Conservation (phyloP, 345 rosid species). For the Lepidium sativum region DNA sequence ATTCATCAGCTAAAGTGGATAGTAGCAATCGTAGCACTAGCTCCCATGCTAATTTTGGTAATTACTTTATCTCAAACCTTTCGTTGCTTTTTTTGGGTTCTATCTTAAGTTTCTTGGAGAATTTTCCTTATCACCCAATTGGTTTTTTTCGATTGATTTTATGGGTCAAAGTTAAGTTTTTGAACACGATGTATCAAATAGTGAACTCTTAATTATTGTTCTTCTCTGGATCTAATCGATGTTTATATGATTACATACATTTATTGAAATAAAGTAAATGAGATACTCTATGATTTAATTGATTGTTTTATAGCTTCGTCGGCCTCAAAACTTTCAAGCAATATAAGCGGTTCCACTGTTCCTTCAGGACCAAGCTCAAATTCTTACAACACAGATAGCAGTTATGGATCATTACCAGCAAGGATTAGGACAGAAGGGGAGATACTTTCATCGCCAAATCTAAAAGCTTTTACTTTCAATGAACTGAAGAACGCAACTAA, state of each 20-base stretch:
- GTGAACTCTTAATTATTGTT: not conserved
- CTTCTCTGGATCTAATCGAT: not conserved
- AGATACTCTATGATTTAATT: not conserved
- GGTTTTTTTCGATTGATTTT: not conserved
- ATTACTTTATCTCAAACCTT: not conserved
- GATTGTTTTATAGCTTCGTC: constrained; percentile 47
- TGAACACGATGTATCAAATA: not conserved
- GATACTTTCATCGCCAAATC: constrained; percentile 74
- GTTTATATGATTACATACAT: not conserved
- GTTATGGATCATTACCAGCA: constrained; percentile 45
- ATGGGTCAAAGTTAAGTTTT: not conserved
- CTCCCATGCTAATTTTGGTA: constrained; percentile 54
- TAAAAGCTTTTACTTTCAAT: constrained; percentile 64
- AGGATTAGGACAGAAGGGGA: constrained; percentile 72
- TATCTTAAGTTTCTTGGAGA: not conserved
- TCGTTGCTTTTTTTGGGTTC: not conserved
- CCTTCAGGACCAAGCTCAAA: constrained; percentile 49
- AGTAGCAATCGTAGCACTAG: constrained; percentile 43
- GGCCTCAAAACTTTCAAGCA: constrained; percentile 55
- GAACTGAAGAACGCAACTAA: constrained; percentile 86
- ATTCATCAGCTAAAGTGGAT: constrained; percentile 60
- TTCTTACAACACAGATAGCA: constrained; percentile 43
- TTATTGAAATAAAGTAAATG: not conserved
- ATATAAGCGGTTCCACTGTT: constrained; percentile 53
- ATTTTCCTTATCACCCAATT: not conserved